A percentile compares a stretch with the other conserved stretches of the same genome.
These are phyloP conservation scores for Mesembryanthemum crystallinum DNA, from an alignment of 148 eudicot species.

Conservation along the genomic window DNA sequence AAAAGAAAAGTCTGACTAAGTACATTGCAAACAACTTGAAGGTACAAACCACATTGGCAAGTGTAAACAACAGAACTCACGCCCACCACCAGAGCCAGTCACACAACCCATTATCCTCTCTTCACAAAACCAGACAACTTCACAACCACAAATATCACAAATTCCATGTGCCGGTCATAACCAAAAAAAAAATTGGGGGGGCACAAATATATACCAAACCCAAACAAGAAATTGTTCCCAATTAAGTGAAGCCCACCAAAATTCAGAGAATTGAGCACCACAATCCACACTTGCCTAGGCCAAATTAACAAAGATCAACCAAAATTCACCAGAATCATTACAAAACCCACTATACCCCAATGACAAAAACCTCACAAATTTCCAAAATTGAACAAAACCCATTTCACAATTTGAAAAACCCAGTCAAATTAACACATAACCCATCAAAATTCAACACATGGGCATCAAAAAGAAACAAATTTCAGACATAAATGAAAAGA, in stretches of 20 bases:
- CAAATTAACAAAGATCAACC: not conserved
- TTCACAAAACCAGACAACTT: not conserved
- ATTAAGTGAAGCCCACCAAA: not conserved
- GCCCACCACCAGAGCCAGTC: no score
- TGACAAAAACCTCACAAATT: not conserved
- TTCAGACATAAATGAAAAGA: not conserved
- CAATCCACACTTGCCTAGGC: not conserved
- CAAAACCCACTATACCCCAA: not conserved
- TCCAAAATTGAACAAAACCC: not conserved
- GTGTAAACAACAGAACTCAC: no score
- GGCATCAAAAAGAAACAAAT: not conserved
- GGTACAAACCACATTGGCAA: no score
- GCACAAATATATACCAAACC: not conserved
- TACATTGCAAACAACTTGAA: no score
- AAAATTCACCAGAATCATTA: not conserved
- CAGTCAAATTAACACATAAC: not conserved
- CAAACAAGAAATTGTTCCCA: not conserved
- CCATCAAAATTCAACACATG: slow-evolving; percentile 8
- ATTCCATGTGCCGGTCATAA: not conserved
- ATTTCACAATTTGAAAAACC: not conserved
- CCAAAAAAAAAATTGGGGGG: not conserved
- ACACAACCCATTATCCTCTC: no score
- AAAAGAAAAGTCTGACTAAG: no score
- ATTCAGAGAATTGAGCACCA: not conserved
- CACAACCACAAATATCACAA: not conserved